Evolutionary conservation across 176 grass and related monocot genomes (phyloP), one percentile per base, ranked within the genome.

Genomic region (Eremochloa ophiuroides): DNA sequence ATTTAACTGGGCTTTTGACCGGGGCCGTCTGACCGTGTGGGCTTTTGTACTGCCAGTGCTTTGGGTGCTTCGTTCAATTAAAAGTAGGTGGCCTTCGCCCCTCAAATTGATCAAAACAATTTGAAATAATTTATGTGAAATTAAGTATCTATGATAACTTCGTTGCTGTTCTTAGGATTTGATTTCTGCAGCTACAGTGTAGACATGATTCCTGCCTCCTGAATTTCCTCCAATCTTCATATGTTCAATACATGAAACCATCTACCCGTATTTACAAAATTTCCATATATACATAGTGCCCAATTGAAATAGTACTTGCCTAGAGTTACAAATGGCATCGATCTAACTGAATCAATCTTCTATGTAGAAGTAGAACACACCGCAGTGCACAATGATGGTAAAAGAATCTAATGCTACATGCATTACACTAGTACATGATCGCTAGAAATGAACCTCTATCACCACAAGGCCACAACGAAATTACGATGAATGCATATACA

Each of bases 361-460:
- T 48, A 8, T 0, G 46, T 51, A 34, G 43, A 77, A 73, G n/a
- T 58, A 73, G 6, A 26, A 42, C 25, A 63, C 42, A 64, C 64
- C 31, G 28, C 44, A 56, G 29, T 6, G 62, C 41, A 61, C 7
- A 39, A 30, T 30, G 10, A 25, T 12, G 31, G 20, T 53, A 53
- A 33, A 1, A 61, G 4, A 20, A 70, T 62, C 17, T 41, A 62
- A 18, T 55, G 29, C 71, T 53, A 50, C 27, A 30, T 10, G 42
- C 42, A 73, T 7, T 18, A 37, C 18, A n/a, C 29, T n/a, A 47
- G 11, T 13, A 69, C 51, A 79, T 12, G 5, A 44, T 72, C 33
- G 15, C 47, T 60, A 66, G 12, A 59, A 74, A 79, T 68, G 60
- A 60, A 67, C 80, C 74, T 84, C 38, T 27, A 34, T 66, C 60